Conservation (phyloP, 2,329 filamentous ascomycete genomes). For the Diaporthe sp. region DNA sequence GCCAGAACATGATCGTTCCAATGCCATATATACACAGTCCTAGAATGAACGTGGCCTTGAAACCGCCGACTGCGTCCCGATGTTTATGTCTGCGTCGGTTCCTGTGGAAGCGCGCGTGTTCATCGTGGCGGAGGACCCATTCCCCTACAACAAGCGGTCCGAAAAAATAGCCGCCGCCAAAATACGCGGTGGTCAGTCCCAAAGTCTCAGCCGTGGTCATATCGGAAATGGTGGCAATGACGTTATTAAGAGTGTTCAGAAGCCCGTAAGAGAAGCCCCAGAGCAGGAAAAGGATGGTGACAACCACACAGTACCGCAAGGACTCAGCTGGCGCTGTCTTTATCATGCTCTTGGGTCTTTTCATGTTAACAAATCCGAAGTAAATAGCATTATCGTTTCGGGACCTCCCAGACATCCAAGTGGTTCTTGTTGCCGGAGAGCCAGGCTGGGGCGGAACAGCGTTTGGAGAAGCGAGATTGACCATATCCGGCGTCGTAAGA, state of each 20-base stretch:
- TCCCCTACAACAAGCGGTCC: conserved; percentile 79
- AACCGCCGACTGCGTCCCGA: conserved; percentile 71
- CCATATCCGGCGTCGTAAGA: conserved; percentile 58
- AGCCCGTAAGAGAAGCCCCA: conserved; percentile 95
- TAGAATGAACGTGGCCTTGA: conserved; percentile 84
- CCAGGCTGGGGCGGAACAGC: background rate
- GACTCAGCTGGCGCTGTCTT: conserved; percentile 74
- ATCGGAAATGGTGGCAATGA: conserved; percentile 73
- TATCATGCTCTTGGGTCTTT: conserved; percentile 78
- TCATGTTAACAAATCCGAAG: conserved; percentile 84
- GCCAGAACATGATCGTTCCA: conserved; percentile 90
- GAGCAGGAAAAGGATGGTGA: conserved; percentile 86
- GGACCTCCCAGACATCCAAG: conserved; percentile 47
- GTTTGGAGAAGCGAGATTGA: conserved; percentile 12
- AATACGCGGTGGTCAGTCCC: conserved; percentile 79
- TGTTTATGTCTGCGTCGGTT: conserved; percentile 52
- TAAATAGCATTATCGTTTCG: conserved; percentile 67
- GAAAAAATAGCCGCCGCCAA: conserved; percentile 77
- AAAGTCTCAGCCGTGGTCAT: conserved; percentile 75
- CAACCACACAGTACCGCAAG: conserved; percentile 79
- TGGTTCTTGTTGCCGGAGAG: conserved; percentile 23
- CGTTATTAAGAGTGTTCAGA: conserved; percentile 83
- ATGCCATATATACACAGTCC: conserved; percentile 82
- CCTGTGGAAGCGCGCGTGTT: conserved; percentile 63
- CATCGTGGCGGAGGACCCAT: conserved; percentile 78